Evolutionary conservation across 441 rosid genomes (phyloP).

Genomic region (Brassica hybrid): DNA sequence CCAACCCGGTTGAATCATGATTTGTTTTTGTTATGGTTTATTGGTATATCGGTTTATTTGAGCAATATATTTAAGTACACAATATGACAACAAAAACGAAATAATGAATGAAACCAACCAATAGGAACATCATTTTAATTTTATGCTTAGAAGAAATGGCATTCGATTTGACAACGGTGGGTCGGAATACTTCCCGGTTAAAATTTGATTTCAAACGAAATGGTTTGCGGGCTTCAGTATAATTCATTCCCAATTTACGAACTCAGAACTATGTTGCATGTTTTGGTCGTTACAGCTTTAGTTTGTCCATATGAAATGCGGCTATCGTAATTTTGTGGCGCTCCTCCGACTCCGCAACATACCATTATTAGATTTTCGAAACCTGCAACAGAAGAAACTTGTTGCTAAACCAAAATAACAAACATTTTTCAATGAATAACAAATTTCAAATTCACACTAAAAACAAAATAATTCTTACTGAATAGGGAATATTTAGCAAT

Average conservation of each 20-base stretch:
- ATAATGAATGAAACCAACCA: conserved; percentile 12
- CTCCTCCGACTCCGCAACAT: too few relatives aligned
- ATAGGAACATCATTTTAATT: conserved; percentile 37
- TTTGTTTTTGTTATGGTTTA: conserved; percentile 17
- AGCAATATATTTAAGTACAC: conserved; percentile 18
- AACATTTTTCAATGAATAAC: not conserved
- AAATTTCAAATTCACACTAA: not conserved
- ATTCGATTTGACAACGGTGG: not conserved
- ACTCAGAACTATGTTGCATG: not conserved
- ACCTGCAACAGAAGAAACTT: not conserved
- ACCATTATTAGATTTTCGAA: too few relatives aligned
- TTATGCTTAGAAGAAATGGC: conserved; percentile 51
- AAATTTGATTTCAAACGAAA: not conserved
- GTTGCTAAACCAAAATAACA: not conserved
- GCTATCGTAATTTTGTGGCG: too few relatives aligned
- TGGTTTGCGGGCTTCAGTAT: not conserved
- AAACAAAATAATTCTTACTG: not conserved
- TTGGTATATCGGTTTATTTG: conserved; percentile 28
- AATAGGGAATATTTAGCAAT: conserved; percentile 56
- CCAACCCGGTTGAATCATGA: conserved; percentile 26
- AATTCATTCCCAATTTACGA: not conserved
- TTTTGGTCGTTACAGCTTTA: too few relatives aligned
- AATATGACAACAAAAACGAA: not conserved
- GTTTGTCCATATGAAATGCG: too few relatives aligned
- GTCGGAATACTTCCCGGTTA: not conserved